Evolutionary conservation across 805 yeast genomes (phyloP).

Genomic region (Pichia gijzeniarum): DNA sequence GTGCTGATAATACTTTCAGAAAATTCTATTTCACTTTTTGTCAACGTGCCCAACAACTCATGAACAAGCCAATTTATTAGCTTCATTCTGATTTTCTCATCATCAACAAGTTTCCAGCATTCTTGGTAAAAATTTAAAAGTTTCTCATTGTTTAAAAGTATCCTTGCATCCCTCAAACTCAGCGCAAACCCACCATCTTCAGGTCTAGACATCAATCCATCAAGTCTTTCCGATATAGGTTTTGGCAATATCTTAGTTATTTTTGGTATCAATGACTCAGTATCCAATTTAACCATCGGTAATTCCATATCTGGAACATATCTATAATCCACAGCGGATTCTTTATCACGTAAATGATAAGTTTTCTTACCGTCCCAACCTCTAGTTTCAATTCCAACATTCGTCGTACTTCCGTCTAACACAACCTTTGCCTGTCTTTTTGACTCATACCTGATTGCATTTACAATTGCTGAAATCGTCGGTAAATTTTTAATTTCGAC

Average conservation of each 20-base stretch:
- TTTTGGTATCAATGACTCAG: slow-evolving; percentile 37
- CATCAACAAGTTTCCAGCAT: slow-evolving; percentile 30
- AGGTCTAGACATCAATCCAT: slow-evolving; percentile 38
- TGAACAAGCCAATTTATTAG: slow-evolving; percentile 61
- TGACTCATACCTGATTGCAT: slow-evolving; percentile 71
- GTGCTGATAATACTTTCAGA: slow-evolving; percentile 32
- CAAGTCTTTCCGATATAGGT: slow-evolving; percentile 55
- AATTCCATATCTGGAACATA: slow-evolving; percentile 94
- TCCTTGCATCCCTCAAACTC: slow-evolving; percentile 67
- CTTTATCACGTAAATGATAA: slow-evolving; percentile 64
- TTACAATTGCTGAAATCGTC: slow-evolving; percentile 70
- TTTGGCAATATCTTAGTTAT: slow-evolving; percentile 39
- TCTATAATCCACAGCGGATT: slow-evolving; percentile 77
- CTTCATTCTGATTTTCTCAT: slow-evolving; percentile 10
- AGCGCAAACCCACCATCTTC: slow-evolving; percentile 34
- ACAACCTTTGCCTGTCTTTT: slow-evolving; percentile 55
- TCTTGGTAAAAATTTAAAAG: slow-evolving; percentile 48
- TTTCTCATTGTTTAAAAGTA: slow-evolving; percentile 46
- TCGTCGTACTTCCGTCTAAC: slow-evolving; percentile 14
- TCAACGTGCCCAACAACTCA: slow-evolving; percentile 65
- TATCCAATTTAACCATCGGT: slow-evolving; percentile 47
- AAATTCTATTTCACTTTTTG: slow-evolving; percentile 40
- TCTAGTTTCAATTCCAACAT: slow-evolving; percentile 54
- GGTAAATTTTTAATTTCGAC: slow-evolving; percentile 89
- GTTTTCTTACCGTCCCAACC: slow-evolving; percentile 87